Percentiles rank a stretch among this genome's conserved stretches.
Conservation (phyloP, 352 stramenopile genomes). For the Pythium aristosporum region DNA sequence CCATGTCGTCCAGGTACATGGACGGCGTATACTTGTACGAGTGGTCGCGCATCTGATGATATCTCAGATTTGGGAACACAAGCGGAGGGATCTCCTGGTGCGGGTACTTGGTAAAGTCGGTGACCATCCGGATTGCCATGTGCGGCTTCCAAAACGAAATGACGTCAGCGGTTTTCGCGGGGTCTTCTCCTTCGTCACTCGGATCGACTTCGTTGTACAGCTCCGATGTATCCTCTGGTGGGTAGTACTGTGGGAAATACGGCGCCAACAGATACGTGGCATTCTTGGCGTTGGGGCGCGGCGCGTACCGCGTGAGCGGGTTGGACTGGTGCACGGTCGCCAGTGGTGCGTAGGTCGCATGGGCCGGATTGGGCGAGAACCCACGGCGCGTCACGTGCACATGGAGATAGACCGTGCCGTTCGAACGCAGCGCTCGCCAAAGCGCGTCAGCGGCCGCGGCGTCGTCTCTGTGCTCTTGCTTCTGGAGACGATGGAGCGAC, state of each 20-base stretch:
- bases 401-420: slow-evolving; percentile 66
- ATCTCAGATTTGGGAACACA: slow-evolving; percentile 70
- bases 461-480: slow-evolving; percentile 2
- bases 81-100: slow-evolving; percentile 63
- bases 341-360: slow-evolving; percentile 48
- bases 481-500: slow-evolving; percentile 1
- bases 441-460: slow-evolving; percentile 13
- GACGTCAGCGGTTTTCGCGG: slow-evolving; percentile 34
- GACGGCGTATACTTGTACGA: slow-evolving; percentile 70
- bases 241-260: slow-evolving; percentile 26
- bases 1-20: slow-evolving; percentile 79
- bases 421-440: slow-evolving; percentile 46
- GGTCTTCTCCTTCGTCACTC: slow-evolving; percentile 18
- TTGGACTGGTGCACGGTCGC: slow-evolving; percentile 66
- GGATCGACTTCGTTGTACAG: slow-evolving; percentile 15
- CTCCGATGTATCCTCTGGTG: slow-evolving; percentile 9
- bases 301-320: slow-evolving; percentile 55
- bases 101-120: slow-evolving; percentile 69
- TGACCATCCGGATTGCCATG: slow-evolving; percentile 70
- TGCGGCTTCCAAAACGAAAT: slow-evolving; percentile 80
- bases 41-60: slow-evolving; percentile 47
- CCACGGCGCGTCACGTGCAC: slow-evolving; percentile 65
- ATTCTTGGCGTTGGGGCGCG: slow-evolving; percentile 61
- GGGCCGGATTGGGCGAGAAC: slow-evolving; percentile 42
- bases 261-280: slow-evolving; percentile 48